phyloP scores from a whole-genome alignment of 225 moss, liverwort and hornwort genomes.

The Rhytidiadelphus loreus region DNA sequence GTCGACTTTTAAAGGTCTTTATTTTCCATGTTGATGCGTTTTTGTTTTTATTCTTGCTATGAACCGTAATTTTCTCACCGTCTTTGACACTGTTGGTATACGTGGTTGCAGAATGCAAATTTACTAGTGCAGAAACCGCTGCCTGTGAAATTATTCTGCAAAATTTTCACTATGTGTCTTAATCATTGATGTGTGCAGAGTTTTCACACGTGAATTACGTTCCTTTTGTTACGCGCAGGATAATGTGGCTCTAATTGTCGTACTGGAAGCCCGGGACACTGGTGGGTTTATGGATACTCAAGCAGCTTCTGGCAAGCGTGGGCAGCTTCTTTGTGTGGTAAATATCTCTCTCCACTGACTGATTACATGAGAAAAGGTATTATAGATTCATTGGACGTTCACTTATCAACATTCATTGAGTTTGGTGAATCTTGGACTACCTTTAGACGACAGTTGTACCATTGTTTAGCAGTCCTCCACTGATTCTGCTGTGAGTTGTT shows the following conservation, averaged over 20 bases:
- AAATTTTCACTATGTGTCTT: background rate
- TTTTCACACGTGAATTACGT: conserved; percentile 24
- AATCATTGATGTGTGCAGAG: background rate
- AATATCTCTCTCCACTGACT: background rate
- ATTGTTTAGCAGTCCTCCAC: background rate
- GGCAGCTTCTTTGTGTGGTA: conserved; percentile 89
- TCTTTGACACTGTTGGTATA: background rate
- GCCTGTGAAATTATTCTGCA: background rate
- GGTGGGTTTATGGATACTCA: conserved; percentile 53
- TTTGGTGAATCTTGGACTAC: background rate
- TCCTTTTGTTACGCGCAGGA: conserved; percentile 50
- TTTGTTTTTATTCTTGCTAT: background rate
- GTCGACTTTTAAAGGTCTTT: conserved; percentile 69
- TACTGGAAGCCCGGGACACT: conserved; percentile 75
- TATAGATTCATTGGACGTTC: background rate
- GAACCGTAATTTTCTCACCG: background rate
- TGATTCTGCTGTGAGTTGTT: background rate
- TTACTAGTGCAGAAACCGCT: background rate
- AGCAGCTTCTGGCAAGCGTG: conserved; percentile 61
- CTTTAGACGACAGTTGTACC: background rate
- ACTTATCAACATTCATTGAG: background rate
- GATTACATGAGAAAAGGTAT: background rate
- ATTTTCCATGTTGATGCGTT: background rate
- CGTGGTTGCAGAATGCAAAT: background rate
- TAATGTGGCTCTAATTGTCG: conserved; percentile 88